phyloP scores from a whole-genome alignment of 345 rosid genomes.

The Dipteronia dyeriana region DNA sequence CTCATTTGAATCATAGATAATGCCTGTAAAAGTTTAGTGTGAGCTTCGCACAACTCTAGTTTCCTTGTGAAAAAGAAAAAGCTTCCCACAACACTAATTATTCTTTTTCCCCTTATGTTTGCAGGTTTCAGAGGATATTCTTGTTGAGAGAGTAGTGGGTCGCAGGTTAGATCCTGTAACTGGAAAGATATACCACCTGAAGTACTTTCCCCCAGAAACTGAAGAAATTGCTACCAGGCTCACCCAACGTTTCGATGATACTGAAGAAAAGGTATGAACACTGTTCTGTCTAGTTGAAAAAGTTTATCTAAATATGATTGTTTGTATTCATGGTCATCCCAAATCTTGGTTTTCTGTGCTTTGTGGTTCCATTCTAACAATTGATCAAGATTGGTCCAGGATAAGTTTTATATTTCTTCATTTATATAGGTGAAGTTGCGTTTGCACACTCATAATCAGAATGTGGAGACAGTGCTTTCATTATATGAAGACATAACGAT shows the following conservation, averaged over 20 bases:
- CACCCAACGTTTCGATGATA: constrained; percentile 92
- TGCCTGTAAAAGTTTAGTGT: not conserved
- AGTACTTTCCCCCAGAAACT: constrained; percentile 86
- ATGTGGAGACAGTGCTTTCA: constrained; percentile 85
- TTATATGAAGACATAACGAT: constrained; percentile 70
- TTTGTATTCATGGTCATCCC: not conserved
- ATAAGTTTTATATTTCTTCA: not conserved
- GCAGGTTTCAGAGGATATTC: constrained; percentile 89
- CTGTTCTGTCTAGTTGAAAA: constrained; percentile 2
- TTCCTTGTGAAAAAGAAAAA: not conserved
- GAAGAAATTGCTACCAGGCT: constrained; percentile 86
- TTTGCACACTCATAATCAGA: constrained; percentile 69
- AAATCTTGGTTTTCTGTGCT: constrained; percentile 1
- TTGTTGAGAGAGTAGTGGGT: constrained; percentile 90
- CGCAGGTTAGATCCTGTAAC: constrained; percentile 93
- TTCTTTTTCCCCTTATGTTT: constrained; percentile 20
- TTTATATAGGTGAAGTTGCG: constrained; percentile 74
- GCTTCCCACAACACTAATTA: not conserved
- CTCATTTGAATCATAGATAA: not conserved
- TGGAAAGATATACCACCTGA: constrained; percentile 91
- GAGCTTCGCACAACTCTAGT: not conserved
- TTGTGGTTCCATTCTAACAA: not conserved
- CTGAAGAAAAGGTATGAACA: constrained; percentile 80
- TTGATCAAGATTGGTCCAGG: not conserved
- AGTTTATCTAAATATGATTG: not conserved